These are phyloP conservation scores for Chrysanthemum seticuspe DNA, from an alignment of 129 eudicot genomes.

Conservation along the genomic window DNA sequence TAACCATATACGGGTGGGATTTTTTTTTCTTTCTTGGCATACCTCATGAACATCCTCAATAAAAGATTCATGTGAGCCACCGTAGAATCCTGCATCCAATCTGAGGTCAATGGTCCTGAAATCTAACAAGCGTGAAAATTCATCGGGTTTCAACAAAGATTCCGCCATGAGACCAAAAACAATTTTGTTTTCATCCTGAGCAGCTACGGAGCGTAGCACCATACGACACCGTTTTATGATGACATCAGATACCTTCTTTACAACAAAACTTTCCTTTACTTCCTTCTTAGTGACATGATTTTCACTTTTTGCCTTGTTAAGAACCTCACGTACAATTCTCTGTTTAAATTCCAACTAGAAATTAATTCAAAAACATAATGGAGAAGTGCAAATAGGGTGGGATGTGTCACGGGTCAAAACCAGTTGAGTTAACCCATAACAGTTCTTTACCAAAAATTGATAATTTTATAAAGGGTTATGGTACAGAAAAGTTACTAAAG, in stretches of 20 bases:
- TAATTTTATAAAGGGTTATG: too few relatives aligned
- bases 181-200: slow-evolving; percentile 64
- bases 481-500: too few relatives aligned
- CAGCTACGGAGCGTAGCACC: slow-evolving; percentile 69
- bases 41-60: too few relatives aligned
- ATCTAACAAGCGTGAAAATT: slow-evolving; percentile 62
- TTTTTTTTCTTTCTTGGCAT: too few relatives aligned
- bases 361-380: slow-evolving; percentile 1
- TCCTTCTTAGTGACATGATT: slow-evolving; percentile 53
- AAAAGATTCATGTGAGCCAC: too few relatives aligned
- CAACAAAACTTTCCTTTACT: slow-evolving; percentile 50
- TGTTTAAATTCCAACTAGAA: slow-evolving; percentile 26
- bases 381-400: not conserved
- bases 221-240: slow-evolving; percentile 78
- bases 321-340: slow-evolving; percentile 87
- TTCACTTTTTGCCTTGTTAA: slow-evolving; percentile 45
- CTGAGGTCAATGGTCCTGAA: too few relatives aligned
- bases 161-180: slow-evolving; percentile 75
- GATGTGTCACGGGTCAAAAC: slow-evolving; percentile 1
- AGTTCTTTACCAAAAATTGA: too few relatives aligned
- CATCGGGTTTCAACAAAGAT: slow-evolving; percentile 52
- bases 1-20: too few relatives aligned
- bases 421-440: not conserved
- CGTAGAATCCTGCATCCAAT: too few relatives aligned
- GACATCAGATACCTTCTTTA: slow-evolving; percentile 51